Conservation (phyloP, 345 rosid species). For the Euphorbia lathyris region DNA sequence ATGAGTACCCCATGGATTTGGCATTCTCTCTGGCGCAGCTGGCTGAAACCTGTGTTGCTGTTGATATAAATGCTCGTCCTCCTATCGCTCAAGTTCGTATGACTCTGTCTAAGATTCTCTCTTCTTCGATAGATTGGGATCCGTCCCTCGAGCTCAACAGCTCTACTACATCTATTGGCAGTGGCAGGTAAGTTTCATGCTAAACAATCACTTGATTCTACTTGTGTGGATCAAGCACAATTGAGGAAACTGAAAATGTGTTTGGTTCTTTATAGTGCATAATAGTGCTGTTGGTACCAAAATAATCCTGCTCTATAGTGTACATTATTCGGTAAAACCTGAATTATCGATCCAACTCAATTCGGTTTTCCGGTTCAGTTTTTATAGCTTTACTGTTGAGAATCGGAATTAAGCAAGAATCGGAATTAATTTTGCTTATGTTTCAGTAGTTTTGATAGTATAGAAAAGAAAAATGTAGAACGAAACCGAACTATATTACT, state of each 20-base stretch:
- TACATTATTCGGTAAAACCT: no score
- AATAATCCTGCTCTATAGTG: no score
- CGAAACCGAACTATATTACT: no score
- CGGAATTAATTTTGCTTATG: no score
- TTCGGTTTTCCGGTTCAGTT: no score
- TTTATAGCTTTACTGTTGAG: no score
- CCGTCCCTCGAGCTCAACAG: slow-evolving; percentile 60
- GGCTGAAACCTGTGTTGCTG: slow-evolving; percentile 58
- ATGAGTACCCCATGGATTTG: slow-evolving; percentile 72
- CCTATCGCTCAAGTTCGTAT: slow-evolving; percentile 45
- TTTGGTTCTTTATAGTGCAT: background rate
- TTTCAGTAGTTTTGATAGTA: no score
- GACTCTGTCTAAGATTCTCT: slow-evolving; percentile 64
- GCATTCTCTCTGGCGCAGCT: slow-evolving; percentile 78
- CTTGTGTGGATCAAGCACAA: background rate
- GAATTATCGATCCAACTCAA: no score
- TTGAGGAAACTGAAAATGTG: background rate
- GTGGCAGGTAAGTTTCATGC: slow-evolving; percentile 21
- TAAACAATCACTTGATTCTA: background rate
- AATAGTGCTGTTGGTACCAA: background rate
- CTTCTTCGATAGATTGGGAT: slow-evolving; percentile 83
- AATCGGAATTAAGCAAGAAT: no score
- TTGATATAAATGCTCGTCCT: slow-evolving; percentile 64
- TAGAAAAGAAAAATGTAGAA: no score
- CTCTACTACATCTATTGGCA: slow-evolving; percentile 40